Base-by-base conservation (phyloP, 805 yeast genomes). In the Debaryomyces tyrocola region DNA sequence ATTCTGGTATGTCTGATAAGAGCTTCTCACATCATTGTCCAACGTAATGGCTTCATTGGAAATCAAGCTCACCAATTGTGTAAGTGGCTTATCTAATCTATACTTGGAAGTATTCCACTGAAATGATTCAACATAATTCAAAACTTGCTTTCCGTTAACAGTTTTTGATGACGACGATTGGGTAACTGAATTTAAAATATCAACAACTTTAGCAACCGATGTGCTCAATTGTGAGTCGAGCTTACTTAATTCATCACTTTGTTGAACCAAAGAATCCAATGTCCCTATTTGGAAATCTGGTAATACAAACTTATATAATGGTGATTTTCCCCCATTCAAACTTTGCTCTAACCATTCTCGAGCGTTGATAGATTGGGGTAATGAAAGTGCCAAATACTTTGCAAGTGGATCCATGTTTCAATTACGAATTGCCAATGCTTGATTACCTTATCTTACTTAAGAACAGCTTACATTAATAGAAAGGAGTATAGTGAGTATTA, bases 221-320 rank as follows among this genome's bases (percentile, higher is more conserved):
- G 75, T 69, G 37, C 78, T 79, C 61, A 92, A 77, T 66, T 89
- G 94, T n/a, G 73, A 71, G 68, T 94, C 99, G 45, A 85, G 71
- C 63, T 90, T 91, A 36, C 80, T 72, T 47, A 94, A 77, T 60
- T 92, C 98, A 59, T 94, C 99, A 64, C 91, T 83, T 67, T 91
- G 91, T 57, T 86, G 83, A 45, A 94, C 95, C 49, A 94, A 77
- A 27, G 90, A 85, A 67, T 94, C 99, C 61, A 94, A 78, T 10
- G 98, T 91, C 24, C 97, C 97, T 52, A 94, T 89, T 66, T 94
- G 92, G 69, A 94, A 92, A 51, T 77, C 82, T 6, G 98, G 98
- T 43, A 90, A 74, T 31, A 74, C 71, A 48, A 87, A 79, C 46
- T 77, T 70, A 44, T 75, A 65, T 29, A 88, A 73, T 41, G 80